Evolutionary conservation across 2,329 filamentous ascomycete genomes (phyloP).

Genomic region (Cladosporium oxysporum): DNA sequence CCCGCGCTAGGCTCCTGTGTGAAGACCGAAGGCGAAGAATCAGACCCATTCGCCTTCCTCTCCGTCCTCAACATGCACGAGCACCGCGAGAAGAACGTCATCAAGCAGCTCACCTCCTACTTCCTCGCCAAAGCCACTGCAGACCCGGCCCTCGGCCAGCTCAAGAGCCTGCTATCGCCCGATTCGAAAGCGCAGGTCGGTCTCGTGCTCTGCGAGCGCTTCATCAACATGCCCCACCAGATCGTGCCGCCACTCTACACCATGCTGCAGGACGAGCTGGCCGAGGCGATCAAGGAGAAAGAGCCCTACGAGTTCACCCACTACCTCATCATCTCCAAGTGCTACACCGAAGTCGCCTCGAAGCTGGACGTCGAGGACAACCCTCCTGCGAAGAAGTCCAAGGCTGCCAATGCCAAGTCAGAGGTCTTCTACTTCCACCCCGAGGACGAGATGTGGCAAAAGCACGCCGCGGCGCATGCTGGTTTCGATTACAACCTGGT

Average conservation of each 20-base stretch:
- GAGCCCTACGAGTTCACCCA: slow-evolving; percentile 93
- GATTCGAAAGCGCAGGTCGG: slow-evolving; percentile 62
- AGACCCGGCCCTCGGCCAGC: slow-evolving; percentile 46
- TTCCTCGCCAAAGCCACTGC: slow-evolving; percentile 57
- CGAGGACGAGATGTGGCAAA: slow-evolving; percentile 87
- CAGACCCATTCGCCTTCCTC: slow-evolving; percentile 88
- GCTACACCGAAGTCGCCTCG: slow-evolving; percentile 86
- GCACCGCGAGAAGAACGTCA: slow-evolving; percentile 70
- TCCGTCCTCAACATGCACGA: slow-evolving; percentile 81
- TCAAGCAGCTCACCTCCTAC: slow-evolving; percentile 73
- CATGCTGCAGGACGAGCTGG: slow-evolving; percentile 90
- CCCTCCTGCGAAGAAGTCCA: slow-evolving; percentile 61
- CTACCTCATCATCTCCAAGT: slow-evolving; percentile 88
- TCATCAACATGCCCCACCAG: slow-evolving; percentile 96
- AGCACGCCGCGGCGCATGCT: slow-evolving; percentile 69
- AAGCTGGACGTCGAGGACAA: slow-evolving; percentile 69
- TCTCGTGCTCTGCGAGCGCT: slow-evolving; percentile 83
- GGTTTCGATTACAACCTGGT: slow-evolving; percentile 79
- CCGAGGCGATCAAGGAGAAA: slow-evolving; percentile 82
- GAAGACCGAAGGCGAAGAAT: slow-evolving; percentile 93
- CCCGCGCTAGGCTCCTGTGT: slow-evolving; percentile 84
- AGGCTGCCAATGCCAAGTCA: slow-evolving; percentile 52
- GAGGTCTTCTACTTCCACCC: slow-evolving; percentile 89
- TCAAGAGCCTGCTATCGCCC: slow-evolving; percentile 41
- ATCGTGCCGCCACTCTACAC: slow-evolving; percentile 90